Percentiles rank a stretch among this genome's conserved stretches.
Evolutionary conservation across 768 basidiomycete species (phyloP).

Genomic region (Mycena olivaceomarginata): DNA sequence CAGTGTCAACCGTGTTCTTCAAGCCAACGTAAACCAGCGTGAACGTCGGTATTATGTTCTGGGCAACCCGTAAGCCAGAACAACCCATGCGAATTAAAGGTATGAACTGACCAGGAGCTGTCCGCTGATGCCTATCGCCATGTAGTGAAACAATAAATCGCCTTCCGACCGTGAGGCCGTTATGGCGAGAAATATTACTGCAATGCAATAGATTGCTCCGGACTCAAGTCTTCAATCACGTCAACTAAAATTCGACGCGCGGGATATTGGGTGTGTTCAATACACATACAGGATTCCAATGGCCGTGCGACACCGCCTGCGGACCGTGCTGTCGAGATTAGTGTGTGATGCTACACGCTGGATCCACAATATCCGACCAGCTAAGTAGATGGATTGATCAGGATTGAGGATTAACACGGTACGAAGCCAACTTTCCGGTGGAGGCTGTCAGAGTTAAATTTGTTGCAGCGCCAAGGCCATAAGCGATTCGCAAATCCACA

Average conservation of each 20-base stretch:
- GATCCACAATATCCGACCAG: constrained; percentile 22
- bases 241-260: neutral
- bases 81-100: neutral
- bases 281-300: neutral
- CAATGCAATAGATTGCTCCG: constrained; percentile 3
- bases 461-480: neutral
- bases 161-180: neutral
- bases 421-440: neutral
- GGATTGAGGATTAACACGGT: neutral
- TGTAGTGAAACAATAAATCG: neutral
- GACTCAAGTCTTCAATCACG: constrained; percentile 6
- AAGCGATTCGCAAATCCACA: neutral
- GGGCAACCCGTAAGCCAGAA: neutral
- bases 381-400: neutral
- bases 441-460: neutral
- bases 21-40: constrained; percentile 8
- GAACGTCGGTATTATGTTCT: constrained; percentile 23
- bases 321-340: neutral
- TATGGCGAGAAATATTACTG: neutral
- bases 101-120: neutral
- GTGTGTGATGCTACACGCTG: neutral
- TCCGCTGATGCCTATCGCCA: neutral
- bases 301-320: neutral
- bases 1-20: neutral
- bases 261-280: neutral